These are phyloP conservation scores for Colletotrichum siamense DNA, from an alignment of 2,329 filamentous ascomycete genomes.

Conservation along the genomic window DNA sequence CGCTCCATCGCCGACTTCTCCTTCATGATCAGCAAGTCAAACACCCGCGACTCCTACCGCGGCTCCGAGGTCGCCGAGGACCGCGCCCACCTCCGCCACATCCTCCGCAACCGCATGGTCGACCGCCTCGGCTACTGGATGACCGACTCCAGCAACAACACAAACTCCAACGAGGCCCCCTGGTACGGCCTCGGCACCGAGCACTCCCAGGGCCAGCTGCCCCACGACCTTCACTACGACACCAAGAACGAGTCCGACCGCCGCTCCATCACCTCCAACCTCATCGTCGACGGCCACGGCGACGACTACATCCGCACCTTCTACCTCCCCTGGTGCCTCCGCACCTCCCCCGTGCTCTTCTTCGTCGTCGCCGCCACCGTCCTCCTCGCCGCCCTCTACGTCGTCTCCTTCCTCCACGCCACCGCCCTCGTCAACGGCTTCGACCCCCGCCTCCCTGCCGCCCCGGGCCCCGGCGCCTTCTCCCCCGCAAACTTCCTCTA, in stretches of 20 bases:
- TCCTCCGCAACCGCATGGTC: constrained; percentile 60
- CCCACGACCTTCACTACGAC: constrained; percentile 20
- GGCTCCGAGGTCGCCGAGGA: constrained; percentile 67
- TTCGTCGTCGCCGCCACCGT: constrained; percentile 66
- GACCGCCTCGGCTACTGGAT: constrained; percentile 90
- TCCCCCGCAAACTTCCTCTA: constrained; percentile 90
- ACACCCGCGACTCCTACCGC: constrained; percentile 75
- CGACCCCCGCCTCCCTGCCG: constrained; percentile 66
- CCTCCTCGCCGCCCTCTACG: constrained; percentile 73
- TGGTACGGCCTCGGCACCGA: constrained; percentile 79
- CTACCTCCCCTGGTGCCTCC: constrained; percentile 80
- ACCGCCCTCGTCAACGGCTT: constrained; percentile 75
- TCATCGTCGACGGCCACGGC: constrained; percentile 43
- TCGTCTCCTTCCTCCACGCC: constrained; percentile 78
- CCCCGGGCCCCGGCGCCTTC: constrained; percentile 68
- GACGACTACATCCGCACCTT: constrained; percentile 57
- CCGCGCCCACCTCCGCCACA: constrained; percentile 56
- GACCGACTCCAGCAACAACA: constrained; percentile 49
- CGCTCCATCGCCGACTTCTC: constrained; percentile 82
- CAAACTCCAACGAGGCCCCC: constrained; percentile 56
- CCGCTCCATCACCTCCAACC: constrained; percentile 27
- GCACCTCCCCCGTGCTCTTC: constrained; percentile 67
- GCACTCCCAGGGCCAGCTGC: constrained; percentile 38
- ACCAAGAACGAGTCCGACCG: constrained; percentile 28
- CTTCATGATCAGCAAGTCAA: constrained; percentile 79